Evolutionary conservation across 495 filamentous ascomycete genomes (phyloP), one percentile per base, ranked within the genome.

Genomic region (Penicillium tannophilum): DNA sequence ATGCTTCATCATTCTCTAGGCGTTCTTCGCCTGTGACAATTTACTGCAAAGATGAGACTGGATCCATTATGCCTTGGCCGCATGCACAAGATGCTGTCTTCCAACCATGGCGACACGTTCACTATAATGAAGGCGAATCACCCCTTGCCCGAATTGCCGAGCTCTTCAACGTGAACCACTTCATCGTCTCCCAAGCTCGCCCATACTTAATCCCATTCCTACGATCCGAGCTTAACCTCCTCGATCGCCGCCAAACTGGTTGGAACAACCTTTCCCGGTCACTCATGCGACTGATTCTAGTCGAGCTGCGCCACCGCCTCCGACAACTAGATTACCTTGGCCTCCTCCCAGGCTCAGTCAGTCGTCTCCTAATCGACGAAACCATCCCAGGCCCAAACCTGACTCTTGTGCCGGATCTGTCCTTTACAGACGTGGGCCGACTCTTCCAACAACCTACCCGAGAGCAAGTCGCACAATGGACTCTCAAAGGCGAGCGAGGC

Each of bases 81-180:
- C 82, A 85, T 44, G 82, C 86, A 16, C 81, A 84, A 67, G 84
- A 87, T 41, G 79, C 84, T 10, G 82, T 85, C 36, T 90, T 92
- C 73, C 81, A 78, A 42, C 82, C 87, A 20, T 90, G 86, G 84
- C 86, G 84, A 19, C 83, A 88, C 46, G 79, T 84, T 49, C 82
- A 82, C 31, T 89, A 90, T 72, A 82, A 79, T 42, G 91, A 91
- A 58, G 86, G 85, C 45, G 88, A 93, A 66, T 90, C 90, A 2
- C 93, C 93, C 0, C 82, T 97, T 5, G 80, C 85, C 39, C 86
- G 93, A 45, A 89, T 97, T 53, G 88, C 91, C 7, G 90, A 96
- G 71, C 86, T 97, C 28, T 97, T 96, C 82, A 97, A 97, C 69
- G 92, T 97, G 66, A 98, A 97, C 71, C 92, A 97, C 72, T 97